Evolutionary conservation across 192 early-diverging fungal genomes (phyloP), one percentile per base, ranked within the genome.

Genomic region (Nowakowskiella sp.): DNA sequence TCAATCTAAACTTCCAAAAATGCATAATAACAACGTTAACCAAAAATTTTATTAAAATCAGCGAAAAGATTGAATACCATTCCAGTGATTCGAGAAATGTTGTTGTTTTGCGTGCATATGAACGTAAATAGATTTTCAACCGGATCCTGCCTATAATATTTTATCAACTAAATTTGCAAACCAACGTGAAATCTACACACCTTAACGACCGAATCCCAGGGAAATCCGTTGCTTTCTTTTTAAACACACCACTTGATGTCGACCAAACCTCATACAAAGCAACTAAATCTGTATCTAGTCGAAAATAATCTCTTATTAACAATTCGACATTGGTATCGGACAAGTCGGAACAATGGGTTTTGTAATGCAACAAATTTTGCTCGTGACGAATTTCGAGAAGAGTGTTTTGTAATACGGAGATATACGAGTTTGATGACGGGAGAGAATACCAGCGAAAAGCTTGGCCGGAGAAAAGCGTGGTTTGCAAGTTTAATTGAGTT

Each of bases 81-180:
- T 46, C 65, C 61, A 22, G 90, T 84, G 31, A 99, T 99, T 24
- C 95, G 68, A 21, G 74, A 60, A 34, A 99, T 94, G 71, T 96
- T 93, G 73, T 99, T 99, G 68, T 94, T 94, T 26, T 79, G 77
- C 2, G 86, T 87, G 62, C 92, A 95, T 7, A 99, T 94, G 53
- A 99, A 99, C 19, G 80, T 78, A 42, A 99, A 67, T 42, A 92
- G 49, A 53, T 82, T 91, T 66, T 98, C 95, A 16, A 81, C 71
- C 6, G 91, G 89, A 23, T 89, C 85, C 53, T 96, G 92, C 45
- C 70, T 61, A 32, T 9, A 25, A 49, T 23, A 58, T 49, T 23
- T 1, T 57, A 13, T 25, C 16, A 13, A 16, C 1, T 28, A 42
- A 34, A 10, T 13, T 4, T 21, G 13, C 4, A 4, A 10, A 31